Percentiles rank a stretch among this genome's conserved stretches.
These are phyloP conservation scores for Porodaedalea pini DNA, from an alignment of 1,284 basidiomycete genomes.

Conservation along the genomic window DNA sequence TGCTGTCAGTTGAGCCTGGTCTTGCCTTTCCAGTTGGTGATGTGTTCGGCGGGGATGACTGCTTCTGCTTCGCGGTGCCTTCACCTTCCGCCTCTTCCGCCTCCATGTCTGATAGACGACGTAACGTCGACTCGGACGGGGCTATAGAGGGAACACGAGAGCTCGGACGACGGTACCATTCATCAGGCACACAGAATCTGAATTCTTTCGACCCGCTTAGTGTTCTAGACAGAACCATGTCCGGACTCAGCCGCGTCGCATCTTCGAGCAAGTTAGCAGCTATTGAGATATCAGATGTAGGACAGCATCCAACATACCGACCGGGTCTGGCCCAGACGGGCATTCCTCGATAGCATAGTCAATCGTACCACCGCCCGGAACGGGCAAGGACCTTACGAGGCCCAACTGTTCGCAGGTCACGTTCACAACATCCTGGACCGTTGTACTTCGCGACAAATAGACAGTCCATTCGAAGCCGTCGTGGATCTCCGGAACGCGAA, in stretches of 20 bases:
- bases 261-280: conserved; percentile 8
- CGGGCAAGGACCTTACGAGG: conserved; percentile 55
- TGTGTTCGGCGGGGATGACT: conserved; percentile 24
- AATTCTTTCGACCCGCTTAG: conserved; percentile 6
- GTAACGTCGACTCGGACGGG: conserved; percentile 50
- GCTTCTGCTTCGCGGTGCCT: conserved; percentile 59
- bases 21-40: conserved; percentile 23
- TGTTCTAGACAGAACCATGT: not conserved
- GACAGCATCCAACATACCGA: conserved; percentile 42
- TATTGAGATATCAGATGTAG: not conserved
- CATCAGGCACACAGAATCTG: conserved; percentile 70
- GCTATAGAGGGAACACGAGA: conserved; percentile 46
- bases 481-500: conserved; percentile 74
- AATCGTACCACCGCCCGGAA: conserved; percentile 56
- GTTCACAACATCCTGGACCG: conserved; percentile 52
- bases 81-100: conserved; percentile 49
- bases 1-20: conserved; percentile 12
- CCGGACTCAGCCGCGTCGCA: conserved; percentile 8
- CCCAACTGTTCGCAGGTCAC: conserved; percentile 63
- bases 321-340: conserved; percentile 44
- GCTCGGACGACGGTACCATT: conserved; percentile 72
- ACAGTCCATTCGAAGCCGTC: conserved; percentile 66
- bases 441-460: conserved; percentile 55
- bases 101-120: conserved; percentile 47
- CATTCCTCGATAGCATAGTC: conserved; percentile 69